phyloP scores from a whole-genome alignment of 495 filamentous ascomycete species.

The Letharia columbiana region DNA sequence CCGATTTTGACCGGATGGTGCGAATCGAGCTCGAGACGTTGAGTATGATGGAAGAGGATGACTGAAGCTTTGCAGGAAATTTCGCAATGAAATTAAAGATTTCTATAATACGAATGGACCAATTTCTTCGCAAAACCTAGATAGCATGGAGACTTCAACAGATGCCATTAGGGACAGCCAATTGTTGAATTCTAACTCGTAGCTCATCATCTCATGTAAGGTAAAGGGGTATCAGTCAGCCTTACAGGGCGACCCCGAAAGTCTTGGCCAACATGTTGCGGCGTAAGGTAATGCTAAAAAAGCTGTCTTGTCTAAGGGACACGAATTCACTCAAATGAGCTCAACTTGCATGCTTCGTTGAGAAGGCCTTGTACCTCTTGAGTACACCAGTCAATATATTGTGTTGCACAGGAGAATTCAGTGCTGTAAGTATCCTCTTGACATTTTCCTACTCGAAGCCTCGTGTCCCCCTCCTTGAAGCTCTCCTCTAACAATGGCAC shows the following conservation, averaged over 20 bases:
- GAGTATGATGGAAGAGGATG: conserved; percentile 63
- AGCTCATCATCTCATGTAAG: too few relatives aligned
- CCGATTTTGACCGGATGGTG: conserved; percentile 76
- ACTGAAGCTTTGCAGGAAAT: conserved; percentile 18
- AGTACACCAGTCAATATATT: neutral
- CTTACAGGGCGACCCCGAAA: neutral
- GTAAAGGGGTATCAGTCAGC: neutral
- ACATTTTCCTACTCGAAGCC: neutral
- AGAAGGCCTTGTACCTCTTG: neutral
- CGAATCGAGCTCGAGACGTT: conserved; percentile 72
- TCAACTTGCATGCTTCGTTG: neutral
- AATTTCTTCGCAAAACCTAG: neutral
- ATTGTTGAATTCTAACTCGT: neutral
- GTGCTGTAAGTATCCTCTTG: conserved; percentile 3
- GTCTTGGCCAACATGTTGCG: conserved; percentile 1
- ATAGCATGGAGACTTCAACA: neutral
- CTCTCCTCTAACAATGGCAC: neutral
- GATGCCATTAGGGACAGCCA: neutral
- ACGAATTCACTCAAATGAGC: neutral
- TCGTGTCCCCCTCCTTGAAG: neutral
- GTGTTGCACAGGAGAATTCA: neutral
- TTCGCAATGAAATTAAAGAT: neutral
- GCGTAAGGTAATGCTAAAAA: neutral
- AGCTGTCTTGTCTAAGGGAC: neutral
- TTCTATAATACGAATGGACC: too few relatives aligned